Evolutionary conservation across 108 stramenopile species (phyloP), one percentile per base, ranked within the genome.

Genomic region (Skeletonema potamos): DNA sequence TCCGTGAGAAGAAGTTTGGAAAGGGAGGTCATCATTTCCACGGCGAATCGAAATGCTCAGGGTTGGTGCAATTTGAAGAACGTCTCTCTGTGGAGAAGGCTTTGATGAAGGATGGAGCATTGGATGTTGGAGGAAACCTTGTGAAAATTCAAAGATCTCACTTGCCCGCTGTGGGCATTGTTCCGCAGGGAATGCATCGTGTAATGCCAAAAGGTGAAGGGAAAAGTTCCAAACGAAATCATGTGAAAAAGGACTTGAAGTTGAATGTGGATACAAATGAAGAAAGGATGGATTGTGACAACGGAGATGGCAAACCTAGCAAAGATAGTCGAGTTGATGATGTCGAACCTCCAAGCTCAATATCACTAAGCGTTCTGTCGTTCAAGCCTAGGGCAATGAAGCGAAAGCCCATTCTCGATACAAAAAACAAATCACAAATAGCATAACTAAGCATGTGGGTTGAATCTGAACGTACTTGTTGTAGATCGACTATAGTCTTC

Each of bases 51-150:
- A 96, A 96, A 73, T 87, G 95, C 12, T 74, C 82, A 76, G 95
- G 87, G 27, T 46, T 96, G 39, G 73, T 96, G 9, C 95, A 96
- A 79, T 96, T 96, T 66, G 90, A 93, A 74, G 85, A 90, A 32
- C 70, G 82, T n/a, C 76, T 86, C 39, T 86, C 88, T 13, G 93
- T 91, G 1, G 93, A 94, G 66, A 84, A 87, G 41, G 92, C 92
- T 13, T 51, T 96, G 36, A 69, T 48, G 24, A 58, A 89, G 28
- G 72, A 87, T 67, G 93, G 89, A 22, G 75, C 72, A 34, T 58
- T 96, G 17, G 84, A 89, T 9, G 70, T 96, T 27, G 70, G 84
- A 32, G 90, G 86, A 37, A 89, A 87, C 43, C 15, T 84, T 6
- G 74, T 94, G 12, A 70, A 64, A 48, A 82, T 96, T 46, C 72